Percentiles rank a stretch among this genome's conserved stretches.
Conservation (phyloP, 805 yeast genomes). For the Blastobotrys americana region DNA sequence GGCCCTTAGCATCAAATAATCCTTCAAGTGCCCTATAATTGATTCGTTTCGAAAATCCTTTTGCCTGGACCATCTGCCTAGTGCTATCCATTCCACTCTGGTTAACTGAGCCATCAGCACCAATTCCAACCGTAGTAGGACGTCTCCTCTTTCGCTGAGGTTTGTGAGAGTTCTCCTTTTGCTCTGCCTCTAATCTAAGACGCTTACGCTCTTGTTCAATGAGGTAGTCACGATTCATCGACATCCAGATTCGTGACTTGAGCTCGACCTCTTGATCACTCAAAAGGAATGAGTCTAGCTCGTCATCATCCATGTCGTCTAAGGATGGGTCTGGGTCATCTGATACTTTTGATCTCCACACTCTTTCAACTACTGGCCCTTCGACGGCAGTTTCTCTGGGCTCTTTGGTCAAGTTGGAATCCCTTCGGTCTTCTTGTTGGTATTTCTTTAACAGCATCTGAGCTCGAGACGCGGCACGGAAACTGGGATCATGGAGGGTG, state of each 20-base stretch:
- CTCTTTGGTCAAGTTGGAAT: background rate
- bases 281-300: conserved; percentile 53
- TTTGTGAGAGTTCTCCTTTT: conserved; percentile 65
- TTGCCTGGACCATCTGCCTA: conserved; percentile 64
- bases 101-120: conserved; percentile 33
- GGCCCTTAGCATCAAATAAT: conserved; percentile 23
- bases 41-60: conserved; percentile 78
- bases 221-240: conserved; percentile 77
- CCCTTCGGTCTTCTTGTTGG: background rate
- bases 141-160: conserved; percentile 37
- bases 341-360: conserved; percentile 38
- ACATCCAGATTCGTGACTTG: conserved; percentile 85
- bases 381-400: conserved; percentile 1
- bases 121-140: conserved; percentile 24
- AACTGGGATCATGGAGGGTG: background rate
- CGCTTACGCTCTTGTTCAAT: conserved; percentile 79
- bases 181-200: conserved; percentile 79
- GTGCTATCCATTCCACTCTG: conserved; percentile 71
- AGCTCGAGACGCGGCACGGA: background rate
- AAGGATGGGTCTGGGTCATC: conserved; percentile 52
- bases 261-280: conserved; percentile 60
- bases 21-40: conserved; percentile 72
- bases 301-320: conserved; percentile 80
- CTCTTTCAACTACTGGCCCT: background rate
- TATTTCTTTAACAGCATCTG: background rate